Evolutionary conservation across 2,329 filamentous ascomycete genomes (phyloP).

Genomic region (Sclerotinia minor): DNA sequence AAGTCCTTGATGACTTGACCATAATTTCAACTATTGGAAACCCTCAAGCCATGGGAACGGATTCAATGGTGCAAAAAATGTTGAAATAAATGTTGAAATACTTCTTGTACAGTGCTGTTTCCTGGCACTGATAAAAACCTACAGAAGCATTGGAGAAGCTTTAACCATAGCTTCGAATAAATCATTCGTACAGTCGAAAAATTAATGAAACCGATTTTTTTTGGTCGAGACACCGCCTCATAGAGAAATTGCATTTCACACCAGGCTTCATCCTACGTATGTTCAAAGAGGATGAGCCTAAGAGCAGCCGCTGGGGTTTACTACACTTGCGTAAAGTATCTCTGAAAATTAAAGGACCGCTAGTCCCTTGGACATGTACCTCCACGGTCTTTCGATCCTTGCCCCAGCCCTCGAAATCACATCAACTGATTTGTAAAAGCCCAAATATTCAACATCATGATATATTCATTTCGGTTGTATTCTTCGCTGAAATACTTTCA

Average conservation of each 20-base stretch:
- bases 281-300: not conserved
- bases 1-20: too few species aligned
- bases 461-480: not conserved
- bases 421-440: not conserved
- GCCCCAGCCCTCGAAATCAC: not conserved
- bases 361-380: not conserved
- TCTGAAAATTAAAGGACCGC: too few species aligned
- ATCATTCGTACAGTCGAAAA: not conserved
- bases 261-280: not conserved
- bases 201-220: not conserved
- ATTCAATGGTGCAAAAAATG: not conserved
- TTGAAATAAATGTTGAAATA: not conserved
- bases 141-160: not conserved
- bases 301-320: not conserved
- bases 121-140: too few species aligned
- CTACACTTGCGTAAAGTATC: conserved; percentile 9
- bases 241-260: not conserved
- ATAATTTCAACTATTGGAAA: too few species aligned
- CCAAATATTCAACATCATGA: conserved; percentile 3
- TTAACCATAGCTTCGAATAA: not conserved
- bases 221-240: not conserved
- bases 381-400: not conserved
- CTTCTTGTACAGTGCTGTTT: not conserved
- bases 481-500: not conserved
- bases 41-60: not conserved